These are phyloP conservation scores for Colletotrichum kahawae DNA, from an alignment of 2,329 filamentous ascomycete genomes.

Conservation along the genomic window DNA sequence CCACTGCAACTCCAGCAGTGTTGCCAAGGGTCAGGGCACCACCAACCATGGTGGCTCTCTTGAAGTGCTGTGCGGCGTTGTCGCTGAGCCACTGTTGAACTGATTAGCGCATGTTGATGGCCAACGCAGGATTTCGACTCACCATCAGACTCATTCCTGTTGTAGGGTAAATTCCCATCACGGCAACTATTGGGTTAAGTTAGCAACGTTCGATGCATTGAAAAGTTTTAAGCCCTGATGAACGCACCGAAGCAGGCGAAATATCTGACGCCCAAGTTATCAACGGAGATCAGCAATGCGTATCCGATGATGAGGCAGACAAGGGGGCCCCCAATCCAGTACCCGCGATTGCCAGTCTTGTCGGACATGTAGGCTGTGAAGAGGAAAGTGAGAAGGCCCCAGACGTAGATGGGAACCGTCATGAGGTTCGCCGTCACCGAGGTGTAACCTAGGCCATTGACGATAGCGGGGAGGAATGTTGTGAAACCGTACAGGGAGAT, in stretches of 20 bases:
- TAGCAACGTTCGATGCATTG: background rate
- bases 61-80: conserved; percentile 52
- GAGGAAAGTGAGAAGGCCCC: conserved; percentile 28
- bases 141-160: background rate
- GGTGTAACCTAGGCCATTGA: conserved; percentile 36
- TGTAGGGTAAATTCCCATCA: conserved; percentile 27
- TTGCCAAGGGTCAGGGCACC: conserved; percentile 53
- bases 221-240: conserved; percentile 22
- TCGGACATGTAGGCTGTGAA: conserved; percentile 31
- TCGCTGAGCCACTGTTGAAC: conserved; percentile 47
- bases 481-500: conserved; percentile 39
- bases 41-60: conserved; percentile 50
- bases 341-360: conserved; percentile 25
- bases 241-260: conserved; percentile 35
- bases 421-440: conserved; percentile 38
- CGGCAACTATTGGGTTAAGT: background rate
- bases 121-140: background rate
- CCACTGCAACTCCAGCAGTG: conserved; percentile 50
- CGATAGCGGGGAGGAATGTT: conserved; percentile 39
- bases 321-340: conserved; percentile 26
- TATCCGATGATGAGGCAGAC: conserved; percentile 34
- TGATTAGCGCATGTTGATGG: conserved; percentile 12
- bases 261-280: conserved; percentile 32
- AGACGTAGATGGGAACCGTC: conserved; percentile 37
- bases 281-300: conserved; percentile 30